Conservation (phyloP, 164 flowering plant genomes). For the Magnolia officinalis region DNA sequence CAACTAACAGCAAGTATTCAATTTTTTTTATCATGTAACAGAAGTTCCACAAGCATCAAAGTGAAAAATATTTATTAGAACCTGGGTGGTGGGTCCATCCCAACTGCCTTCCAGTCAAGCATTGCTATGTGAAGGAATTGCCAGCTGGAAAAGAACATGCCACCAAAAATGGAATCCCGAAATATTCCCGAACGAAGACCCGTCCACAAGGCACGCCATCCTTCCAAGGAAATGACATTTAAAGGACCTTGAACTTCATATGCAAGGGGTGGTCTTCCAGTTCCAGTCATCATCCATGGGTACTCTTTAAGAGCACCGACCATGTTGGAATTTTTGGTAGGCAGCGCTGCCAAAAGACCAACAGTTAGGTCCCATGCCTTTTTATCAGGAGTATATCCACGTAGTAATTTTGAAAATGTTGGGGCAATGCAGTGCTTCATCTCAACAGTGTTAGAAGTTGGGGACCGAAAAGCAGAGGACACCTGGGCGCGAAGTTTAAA, state of each 20-base stretch:
- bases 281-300: constrained; percentile 97
- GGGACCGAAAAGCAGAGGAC: constrained; percentile 48
- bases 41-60: no score
- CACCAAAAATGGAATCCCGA: constrained; percentile 80
- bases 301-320: constrained; percentile 58
- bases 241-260: constrained; percentile 48
- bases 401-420: constrained; percentile 41
- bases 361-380: constrained; percentile 52
- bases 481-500: constrained; percentile 84
- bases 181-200: constrained; percentile 69
- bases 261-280: constrained; percentile 76
- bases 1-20: not conserved
- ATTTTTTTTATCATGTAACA: not conserved
- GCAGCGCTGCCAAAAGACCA: constrained; percentile 59
- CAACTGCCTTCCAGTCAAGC: constrained; percentile 83
- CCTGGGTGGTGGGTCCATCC: constrained; percentile 78
- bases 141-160: constrained; percentile 81
- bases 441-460: constrained; percentile 24
- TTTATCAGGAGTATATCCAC: constrained; percentile 53
- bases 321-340: constrained; percentile 51
- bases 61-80: constrained; percentile 10
- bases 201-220: constrained; percentile 78
- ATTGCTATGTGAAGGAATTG: constrained; percentile 69
- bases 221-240: constrained; percentile 70
- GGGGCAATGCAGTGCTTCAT: constrained; percentile 34